Evolutionary conservation across 169 alveolate genomes (phyloP), one percentile per base, ranked within the genome.

Genomic region (Neospora caninum): DNA sequence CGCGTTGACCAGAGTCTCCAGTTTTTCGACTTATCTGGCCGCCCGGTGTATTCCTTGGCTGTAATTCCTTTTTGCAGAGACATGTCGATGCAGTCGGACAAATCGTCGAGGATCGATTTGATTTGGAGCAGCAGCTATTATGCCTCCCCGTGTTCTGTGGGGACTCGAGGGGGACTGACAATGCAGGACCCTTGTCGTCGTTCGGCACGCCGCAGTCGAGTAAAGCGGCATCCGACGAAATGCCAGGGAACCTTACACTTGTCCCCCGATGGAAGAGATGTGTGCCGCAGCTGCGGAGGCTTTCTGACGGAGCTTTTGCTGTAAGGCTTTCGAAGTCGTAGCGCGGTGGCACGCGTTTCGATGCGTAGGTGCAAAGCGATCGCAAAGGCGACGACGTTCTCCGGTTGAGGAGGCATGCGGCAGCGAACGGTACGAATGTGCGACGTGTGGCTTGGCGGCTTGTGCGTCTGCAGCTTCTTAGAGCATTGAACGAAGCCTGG

Each of bases 71-170:
- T 78, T 13, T 78, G 39, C 86, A 78, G 86, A 20, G 29, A 16
- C 86, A 36, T 78, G 20, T 78, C 42, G 86, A 78, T 29, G 49
- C 22, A 20, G 45, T 78, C 43, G 86, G 49, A 29, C 27, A 78
- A 16, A 18, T 78, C 86, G n/a, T 78, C 45, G 86, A 78, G 86
- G 86, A 78, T n/a, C 86, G 86, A 18, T 27, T 82, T 13, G 89
- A 36, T 39, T 27, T 82, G 67, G 89, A 82, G 41, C 69, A 82
- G 67, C 67, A 82, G 1, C 67, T 82, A 7, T 34, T 82, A 41
- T 82, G 89, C 67, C 89, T 82, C 39, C 89, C 89, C 7, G 38
- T 39, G n/a, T 82, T 82, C 64, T 82, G 69, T 36, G 89, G 36
- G 18, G 89, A 82, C 42, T 10, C 31, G 49, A 16, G 13, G 13